Conservation (phyloP, 192 early-diverging fungal species). For the Geranomyces michiganensis region DNA sequence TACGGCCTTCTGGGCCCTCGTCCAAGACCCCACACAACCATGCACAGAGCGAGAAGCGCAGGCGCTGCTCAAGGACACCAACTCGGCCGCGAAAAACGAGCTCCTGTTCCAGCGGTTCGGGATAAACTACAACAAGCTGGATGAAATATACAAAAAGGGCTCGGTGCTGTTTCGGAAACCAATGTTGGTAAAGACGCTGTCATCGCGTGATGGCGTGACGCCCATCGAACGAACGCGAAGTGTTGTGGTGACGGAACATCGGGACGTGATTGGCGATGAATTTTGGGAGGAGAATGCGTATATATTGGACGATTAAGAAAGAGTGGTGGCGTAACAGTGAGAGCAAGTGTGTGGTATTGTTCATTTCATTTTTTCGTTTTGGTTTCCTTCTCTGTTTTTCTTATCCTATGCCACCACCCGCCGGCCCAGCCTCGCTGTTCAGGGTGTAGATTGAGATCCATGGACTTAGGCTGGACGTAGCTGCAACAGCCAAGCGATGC, state of each 20-base stretch:
- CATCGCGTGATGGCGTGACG: constrained; percentile 22
- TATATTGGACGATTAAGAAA: constrained; percentile 20
- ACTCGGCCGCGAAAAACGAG: constrained; percentile 90
- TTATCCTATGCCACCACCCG: too few species aligned
- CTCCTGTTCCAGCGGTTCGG: constrained; percentile 80
- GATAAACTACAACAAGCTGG: constrained; percentile 88
- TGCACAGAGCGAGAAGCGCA: constrained; percentile 76
- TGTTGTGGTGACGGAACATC: constrained; percentile 35
- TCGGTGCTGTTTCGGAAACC: constrained; percentile 70
- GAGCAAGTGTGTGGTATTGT: too few species aligned
- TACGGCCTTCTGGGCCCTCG: constrained; percentile 91
- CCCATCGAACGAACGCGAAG: constrained; percentile 34
- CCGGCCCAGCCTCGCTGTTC: neutral
- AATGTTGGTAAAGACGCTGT: constrained; percentile 17
- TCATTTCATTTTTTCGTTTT: too few species aligned
- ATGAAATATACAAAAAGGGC: constrained; percentile 87
- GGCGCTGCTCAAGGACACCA: constrained; percentile 76
- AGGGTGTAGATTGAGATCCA: constrained; percentile 16
- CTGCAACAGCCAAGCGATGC: constrained; percentile 57
- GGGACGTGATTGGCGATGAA: constrained; percentile 51
- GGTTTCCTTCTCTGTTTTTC: too few species aligned
- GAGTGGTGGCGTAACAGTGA: too few species aligned
- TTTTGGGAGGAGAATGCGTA: constrained; percentile 50
- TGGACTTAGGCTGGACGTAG: constrained; percentile 9
- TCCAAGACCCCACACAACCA: constrained; percentile 62